Evolutionary conservation across 2,329 filamentous ascomycete species (phyloP).

Genomic region (Fusarium cyanostomum): DNA sequence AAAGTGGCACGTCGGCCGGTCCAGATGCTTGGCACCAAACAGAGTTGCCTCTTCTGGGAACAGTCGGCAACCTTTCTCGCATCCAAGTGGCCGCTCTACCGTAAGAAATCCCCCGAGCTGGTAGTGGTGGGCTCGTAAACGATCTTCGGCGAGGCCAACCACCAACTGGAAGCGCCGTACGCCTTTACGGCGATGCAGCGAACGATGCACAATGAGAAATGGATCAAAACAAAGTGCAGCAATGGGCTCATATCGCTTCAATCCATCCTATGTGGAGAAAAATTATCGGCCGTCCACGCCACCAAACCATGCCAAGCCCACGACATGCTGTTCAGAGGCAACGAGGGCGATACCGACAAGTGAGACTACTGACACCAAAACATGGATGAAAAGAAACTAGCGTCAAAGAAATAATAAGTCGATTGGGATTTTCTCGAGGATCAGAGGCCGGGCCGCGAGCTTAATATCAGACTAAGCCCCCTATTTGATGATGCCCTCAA

Average conservation of each 20-base stretch:
- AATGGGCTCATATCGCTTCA: conserved; percentile 30
- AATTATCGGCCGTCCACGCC: conserved; percentile 26
- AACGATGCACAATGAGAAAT: conserved; percentile 24
- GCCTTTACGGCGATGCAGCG: conserved; percentile 17
- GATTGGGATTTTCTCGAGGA: conserved; percentile 31
- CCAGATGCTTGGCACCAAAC: conserved; percentile 24
- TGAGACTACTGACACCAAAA: conserved; percentile 5
- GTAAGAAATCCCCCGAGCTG: conserved; percentile 20
- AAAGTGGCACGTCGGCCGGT: conserved; percentile 24
- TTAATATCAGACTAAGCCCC: conserved; percentile 14
- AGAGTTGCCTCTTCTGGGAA: conserved; percentile 32
- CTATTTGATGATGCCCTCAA: conserved; percentile 24
- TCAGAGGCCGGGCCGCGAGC: conserved; percentile 6
- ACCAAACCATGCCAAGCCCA: conserved; percentile 33
- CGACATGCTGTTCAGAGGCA: conserved; percentile 20
- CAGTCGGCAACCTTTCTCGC: conserved; percentile 31
- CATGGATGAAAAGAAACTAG: background rate
- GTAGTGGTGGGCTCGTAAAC: conserved; percentile 34
- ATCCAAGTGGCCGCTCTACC: conserved; percentile 26
- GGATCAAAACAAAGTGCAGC: conserved; percentile 26
- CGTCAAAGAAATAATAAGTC: background rate
- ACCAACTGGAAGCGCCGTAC: conserved; percentile 34
- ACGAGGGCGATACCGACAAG: conserved; percentile 9
- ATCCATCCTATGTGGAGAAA: conserved; percentile 23
- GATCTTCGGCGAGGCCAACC: conserved; percentile 21